Conservation (phyloP, 1,139 yeast genomes). For the Candida freyschussii region DNA sequence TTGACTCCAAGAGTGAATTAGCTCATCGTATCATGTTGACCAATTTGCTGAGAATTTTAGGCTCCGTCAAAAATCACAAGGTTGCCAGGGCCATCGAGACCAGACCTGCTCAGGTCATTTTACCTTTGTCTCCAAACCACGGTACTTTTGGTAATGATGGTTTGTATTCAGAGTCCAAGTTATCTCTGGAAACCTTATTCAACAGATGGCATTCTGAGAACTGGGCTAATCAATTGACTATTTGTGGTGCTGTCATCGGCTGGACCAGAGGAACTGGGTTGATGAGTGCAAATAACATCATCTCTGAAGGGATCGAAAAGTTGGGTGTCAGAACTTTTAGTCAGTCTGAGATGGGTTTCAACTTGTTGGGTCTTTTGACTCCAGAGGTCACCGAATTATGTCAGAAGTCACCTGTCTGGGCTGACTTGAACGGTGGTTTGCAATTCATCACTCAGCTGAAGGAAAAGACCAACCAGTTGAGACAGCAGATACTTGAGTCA, state of each 20-base stretch:
- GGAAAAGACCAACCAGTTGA: constrained; percentile 76
- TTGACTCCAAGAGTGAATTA: constrained; percentile 92
- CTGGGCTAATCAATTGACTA: constrained; percentile 90
- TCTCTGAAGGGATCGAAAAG: constrained; percentile 95
- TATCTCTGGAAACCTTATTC: constrained; percentile 90
- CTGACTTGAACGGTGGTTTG: constrained; percentile 98
- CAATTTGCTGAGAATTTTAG: constrained; percentile 85
- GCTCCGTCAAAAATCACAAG: constrained; percentile 83
- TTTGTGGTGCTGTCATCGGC: constrained; percentile 98
- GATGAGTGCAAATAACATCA: constrained; percentile 94
- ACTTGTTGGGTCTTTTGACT: constrained; percentile 87
- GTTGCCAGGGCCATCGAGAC: constrained; percentile 72
- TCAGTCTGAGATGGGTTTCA: constrained; percentile 99
- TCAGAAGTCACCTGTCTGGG: constrained; percentile 93
- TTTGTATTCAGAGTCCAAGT: constrained; percentile 93
- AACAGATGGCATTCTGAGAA: constrained; percentile 99
- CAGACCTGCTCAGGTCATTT: constrained; percentile 95
- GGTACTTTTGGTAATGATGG: constrained; percentile 99
- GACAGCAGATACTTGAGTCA: constrained; percentile 77
- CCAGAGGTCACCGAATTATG: constrained; percentile 82
- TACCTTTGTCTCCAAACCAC: constrained; percentile 97
- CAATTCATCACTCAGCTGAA: constrained; percentile 90
- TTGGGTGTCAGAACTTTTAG: constrained; percentile 96
- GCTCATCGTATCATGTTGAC: constrained; percentile 99
- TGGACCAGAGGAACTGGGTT: constrained; percentile 99